Evolutionary conservation across 2,329 filamentous ascomycete species (phyloP).

Genomic region (Neospermospora avenae): DNA sequence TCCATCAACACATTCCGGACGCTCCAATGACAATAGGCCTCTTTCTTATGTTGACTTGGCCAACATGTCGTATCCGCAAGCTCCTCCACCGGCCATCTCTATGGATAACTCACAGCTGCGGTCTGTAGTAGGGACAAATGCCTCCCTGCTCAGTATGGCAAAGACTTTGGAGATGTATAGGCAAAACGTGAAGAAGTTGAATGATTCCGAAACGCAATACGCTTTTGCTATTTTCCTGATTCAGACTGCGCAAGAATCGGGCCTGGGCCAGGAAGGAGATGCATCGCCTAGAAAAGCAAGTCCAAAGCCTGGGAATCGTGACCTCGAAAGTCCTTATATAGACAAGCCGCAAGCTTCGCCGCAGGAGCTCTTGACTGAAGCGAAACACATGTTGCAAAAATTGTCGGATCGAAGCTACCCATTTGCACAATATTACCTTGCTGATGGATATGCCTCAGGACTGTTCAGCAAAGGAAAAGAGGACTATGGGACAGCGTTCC

Average conservation of each 20-base stretch:
- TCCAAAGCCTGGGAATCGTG: constrained; percentile 45
- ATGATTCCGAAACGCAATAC: constrained; percentile 85
- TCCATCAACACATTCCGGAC: constrained; percentile 32
- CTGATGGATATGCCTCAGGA: constrained; percentile 89
- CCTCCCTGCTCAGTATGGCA: constrained; percentile 83
- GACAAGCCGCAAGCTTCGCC: constrained; percentile 50
- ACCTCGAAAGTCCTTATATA: constrained; percentile 45
- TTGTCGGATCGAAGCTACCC: constrained; percentile 86
- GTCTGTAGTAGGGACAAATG: constrained; percentile 79
- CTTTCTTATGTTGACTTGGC: constrained; percentile 49
- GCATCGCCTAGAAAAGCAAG: constrained; percentile 31
- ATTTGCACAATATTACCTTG: constrained; percentile 97
- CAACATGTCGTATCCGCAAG: constrained; percentile 43
- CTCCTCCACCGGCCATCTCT: constrained; percentile 34
- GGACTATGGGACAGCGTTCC: constrained; percentile 88
- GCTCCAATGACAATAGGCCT: constrained; percentile 32
- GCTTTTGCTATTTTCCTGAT: constrained; percentile 96
- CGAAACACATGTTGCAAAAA: constrained; percentile 82
- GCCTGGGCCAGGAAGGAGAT: constrained; percentile 48
- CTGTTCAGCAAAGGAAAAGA: constrained; percentile 93
- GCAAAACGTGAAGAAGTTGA: constrained; percentile 95
- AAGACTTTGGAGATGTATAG: constrained; percentile 98
- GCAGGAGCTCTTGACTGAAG: constrained; percentile 76
- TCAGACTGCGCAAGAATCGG: constrained; percentile 79
- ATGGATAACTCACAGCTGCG: constrained; percentile 82